Percentiles rank a stretch among this genome's conserved stretches.
Evolutionary conservation across 306 rosid species (phyloP).

Genomic region (Citrullus amarus): DNA sequence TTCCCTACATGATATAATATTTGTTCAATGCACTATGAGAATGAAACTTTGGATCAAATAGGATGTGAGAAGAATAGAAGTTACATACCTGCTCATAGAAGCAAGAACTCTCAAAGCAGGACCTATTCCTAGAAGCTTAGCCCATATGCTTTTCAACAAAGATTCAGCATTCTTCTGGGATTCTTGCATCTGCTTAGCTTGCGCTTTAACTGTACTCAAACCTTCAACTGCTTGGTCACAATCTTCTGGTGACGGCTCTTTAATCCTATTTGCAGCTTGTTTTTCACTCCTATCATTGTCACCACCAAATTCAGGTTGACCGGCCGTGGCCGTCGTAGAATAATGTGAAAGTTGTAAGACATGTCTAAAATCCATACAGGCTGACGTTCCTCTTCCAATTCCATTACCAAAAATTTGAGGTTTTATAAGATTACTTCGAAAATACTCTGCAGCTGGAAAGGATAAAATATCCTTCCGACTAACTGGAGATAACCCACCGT

Average conservation of each 20-base stretch:
- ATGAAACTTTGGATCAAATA: slow-evolving; percentile 10
- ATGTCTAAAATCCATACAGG: slow-evolving; percentile 23
- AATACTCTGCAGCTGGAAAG: slow-evolving; percentile 14
- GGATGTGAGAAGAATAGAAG: not conserved
- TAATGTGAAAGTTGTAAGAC: slow-evolving; percentile 27
- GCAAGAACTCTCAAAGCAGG: slow-evolving; percentile 75
- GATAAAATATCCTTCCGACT: slow-evolving; percentile 5
- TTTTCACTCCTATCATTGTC: slow-evolving; percentile 26
- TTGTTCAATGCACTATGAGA: slow-evolving; percentile 4
- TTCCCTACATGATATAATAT: slow-evolving; percentile 32
- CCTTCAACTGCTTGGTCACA: slow-evolving; percentile 95
- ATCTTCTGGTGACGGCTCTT: slow-evolving; percentile 84
- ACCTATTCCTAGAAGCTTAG: slow-evolving; percentile 63
- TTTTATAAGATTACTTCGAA: not conserved
- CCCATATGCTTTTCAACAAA: slow-evolving; percentile 41
- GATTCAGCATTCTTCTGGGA: slow-evolving; percentile 33
- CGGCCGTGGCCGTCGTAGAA: slow-evolving; percentile 37
- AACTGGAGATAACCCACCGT: slow-evolving; percentile 9
- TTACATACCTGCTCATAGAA: slow-evolving; percentile 73
- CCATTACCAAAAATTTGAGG: slow-evolving; percentile 6
- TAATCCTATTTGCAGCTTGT: slow-evolving; percentile 33
- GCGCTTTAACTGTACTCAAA: slow-evolving; percentile 68
- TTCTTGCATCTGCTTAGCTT: slow-evolving; percentile 64
- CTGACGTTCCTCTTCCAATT: slow-evolving; percentile 11
- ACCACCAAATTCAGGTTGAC: slow-evolving; percentile 23